phyloP scores from a whole-genome alignment of 352 stramenopile species.

The Aphanomyces astaci region DNA sequence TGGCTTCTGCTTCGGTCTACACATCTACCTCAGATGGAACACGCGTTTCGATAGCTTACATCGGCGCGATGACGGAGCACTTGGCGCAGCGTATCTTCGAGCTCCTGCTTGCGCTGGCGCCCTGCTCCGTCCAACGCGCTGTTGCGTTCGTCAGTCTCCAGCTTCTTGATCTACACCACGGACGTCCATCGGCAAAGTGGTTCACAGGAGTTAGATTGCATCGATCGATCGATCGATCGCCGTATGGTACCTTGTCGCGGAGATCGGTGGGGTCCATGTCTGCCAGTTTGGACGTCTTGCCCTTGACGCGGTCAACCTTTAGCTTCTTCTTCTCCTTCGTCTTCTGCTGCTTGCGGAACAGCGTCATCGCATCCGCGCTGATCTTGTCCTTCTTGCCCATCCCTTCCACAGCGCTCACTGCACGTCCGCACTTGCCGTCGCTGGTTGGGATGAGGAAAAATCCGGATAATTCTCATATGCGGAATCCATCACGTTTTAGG shows the following conservation, averaged over 20 bases:
- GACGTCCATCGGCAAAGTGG: not conserved
- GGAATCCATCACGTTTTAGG: too few relatives aligned
- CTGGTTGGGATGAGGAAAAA: too few relatives aligned
- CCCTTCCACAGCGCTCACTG: not conserved
- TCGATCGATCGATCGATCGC: too few relatives aligned
- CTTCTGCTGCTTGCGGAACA: constrained; percentile 21
- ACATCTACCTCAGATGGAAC: not conserved
- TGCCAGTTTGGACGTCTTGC: not conserved
- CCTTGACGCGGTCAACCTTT: not conserved
- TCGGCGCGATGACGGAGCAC: constrained; percentile 4
- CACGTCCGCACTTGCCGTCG: not conserved
- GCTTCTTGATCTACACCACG: constrained; percentile 4
- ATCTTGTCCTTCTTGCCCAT: constrained; percentile 23
- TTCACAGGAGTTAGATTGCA: too few relatives aligned
- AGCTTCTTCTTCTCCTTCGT: constrained; percentile 21
- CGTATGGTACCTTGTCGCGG: constrained; percentile 17
- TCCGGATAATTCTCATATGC: too few relatives aligned
- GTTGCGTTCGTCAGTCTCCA: constrained; percentile 16
- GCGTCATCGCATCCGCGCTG: not conserved
- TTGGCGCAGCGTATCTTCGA: constrained; percentile 17
- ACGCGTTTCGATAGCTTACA: not conserved
- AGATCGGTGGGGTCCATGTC: not conserved
- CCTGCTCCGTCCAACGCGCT: constrained; percentile 6
- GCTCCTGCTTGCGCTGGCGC: constrained; percentile 15
- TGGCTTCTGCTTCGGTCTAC: constrained; percentile 16